These are phyloP conservation scores for Pestalotiopsis sp. DNA, from an alignment of 2,329 filamentous ascomycete genomes.

Conservation along the genomic window DNA sequence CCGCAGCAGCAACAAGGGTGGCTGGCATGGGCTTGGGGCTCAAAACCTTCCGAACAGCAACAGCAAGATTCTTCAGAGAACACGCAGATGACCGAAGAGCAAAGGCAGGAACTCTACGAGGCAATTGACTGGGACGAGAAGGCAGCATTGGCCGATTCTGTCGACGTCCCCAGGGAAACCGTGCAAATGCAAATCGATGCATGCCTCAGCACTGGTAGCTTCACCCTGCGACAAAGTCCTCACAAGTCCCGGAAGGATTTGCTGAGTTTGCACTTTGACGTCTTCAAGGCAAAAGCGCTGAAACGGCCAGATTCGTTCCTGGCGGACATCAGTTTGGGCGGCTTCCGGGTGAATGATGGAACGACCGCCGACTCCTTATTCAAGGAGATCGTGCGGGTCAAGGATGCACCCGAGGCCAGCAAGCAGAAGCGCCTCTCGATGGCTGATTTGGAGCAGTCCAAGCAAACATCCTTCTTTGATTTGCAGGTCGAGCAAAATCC, in stretches of 20 bases:
- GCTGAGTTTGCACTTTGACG: slow-evolving; percentile 89
- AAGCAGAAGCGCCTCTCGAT: slow-evolving; percentile 53
- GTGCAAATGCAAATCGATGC: slow-evolving; percentile 92
- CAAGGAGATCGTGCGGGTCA: slow-evolving; percentile 93
- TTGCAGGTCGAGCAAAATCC: slow-evolving; percentile 94
- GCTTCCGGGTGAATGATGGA: slow-evolving; percentile 92
- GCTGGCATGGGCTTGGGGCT: slow-evolving; percentile 90
- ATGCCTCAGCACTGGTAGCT: slow-evolving; percentile 92
- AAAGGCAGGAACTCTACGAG: slow-evolving; percentile 94
- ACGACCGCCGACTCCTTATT: slow-evolving; percentile 90
- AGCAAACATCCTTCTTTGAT: slow-evolving; percentile 83
- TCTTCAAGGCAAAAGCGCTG: slow-evolving; percentile 87
- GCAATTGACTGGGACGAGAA: slow-evolving; percentile 99
- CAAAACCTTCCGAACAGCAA: slow-evolving; percentile 59
- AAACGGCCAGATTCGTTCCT: slow-evolving; percentile 91
- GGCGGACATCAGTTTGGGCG: slow-evolving; percentile 86
- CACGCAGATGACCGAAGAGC: slow-evolving; percentile 89
- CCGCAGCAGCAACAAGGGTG: slow-evolving; percentile 80
- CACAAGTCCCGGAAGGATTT: slow-evolving; percentile 80
- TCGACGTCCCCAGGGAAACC: slow-evolving; percentile 88
- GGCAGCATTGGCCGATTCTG: slow-evolving; percentile 80
- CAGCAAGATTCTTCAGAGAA: slow-evolving; percentile 68
- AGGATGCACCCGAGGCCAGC: slow-evolving; percentile 69
- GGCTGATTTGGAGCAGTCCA: slow-evolving; percentile 52
- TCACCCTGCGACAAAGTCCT: slow-evolving; percentile 86